Conservation (phyloP, 2,329 filamentous ascomycete genomes). For the Elsinoe australis region DNA sequence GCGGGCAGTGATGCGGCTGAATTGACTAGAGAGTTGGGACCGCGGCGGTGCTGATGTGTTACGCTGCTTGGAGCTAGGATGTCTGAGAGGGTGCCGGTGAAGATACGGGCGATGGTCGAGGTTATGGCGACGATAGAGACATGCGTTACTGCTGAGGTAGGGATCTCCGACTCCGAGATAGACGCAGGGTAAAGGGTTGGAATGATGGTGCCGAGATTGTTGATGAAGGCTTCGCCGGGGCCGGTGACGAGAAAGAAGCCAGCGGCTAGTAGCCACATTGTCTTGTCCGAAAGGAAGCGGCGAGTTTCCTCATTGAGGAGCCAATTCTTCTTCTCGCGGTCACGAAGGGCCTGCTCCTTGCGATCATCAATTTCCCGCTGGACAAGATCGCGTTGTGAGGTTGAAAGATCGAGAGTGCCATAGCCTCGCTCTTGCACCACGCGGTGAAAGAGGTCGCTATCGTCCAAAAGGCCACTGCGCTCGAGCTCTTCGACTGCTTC, state of each 20-base stretch:
- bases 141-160: conserved; percentile 70
- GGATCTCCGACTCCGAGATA: conserved; percentile 30
- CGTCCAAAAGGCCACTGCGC: conserved; percentile 71
- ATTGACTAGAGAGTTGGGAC: conserved; percentile 37
- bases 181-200: conserved; percentile 67
- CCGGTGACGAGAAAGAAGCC: conserved; percentile 92
- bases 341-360: conserved; percentile 43
- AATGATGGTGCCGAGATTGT: conserved; percentile 91
- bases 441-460: conserved; percentile 63
- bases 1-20: conserved; percentile 32
- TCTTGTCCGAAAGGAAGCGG: conserved; percentile 74
- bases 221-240: conserved; percentile 95
- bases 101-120: conserved; percentile 80
- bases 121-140: conserved; percentile 88
- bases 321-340: conserved; percentile 73
- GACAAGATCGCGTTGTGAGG: conserved; percentile 41
- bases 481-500: conserved; percentile 87
- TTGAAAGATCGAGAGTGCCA: conserved; percentile 50
- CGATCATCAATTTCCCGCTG: conserved; percentile 40
- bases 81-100: conserved; percentile 84
- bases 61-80: conserved; percentile 57
- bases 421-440: conserved; percentile 48
- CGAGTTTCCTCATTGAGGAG: conserved; percentile 86
- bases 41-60: conserved; percentile 50
- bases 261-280: conserved; percentile 90